These are phyloP conservation scores for Vigna nakashimae DNA, from an alignment of 306 rosid genomes.

Conservation along the genomic window DNA sequence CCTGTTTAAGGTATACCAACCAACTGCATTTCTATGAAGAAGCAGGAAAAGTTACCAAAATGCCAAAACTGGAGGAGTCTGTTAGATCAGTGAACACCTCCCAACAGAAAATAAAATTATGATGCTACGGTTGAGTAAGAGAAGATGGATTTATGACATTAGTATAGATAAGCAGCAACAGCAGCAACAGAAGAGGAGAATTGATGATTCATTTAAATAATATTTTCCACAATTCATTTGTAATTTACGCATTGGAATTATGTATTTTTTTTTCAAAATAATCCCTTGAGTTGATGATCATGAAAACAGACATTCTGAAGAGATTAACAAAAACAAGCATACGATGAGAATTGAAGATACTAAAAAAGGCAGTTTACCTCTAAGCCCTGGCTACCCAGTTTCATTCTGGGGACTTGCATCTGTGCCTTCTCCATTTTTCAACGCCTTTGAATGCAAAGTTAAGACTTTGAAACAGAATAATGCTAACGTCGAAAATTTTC, in stretches of 20 bases:
- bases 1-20: background rate
- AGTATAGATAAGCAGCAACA: too few relatives aligned
- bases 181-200: background rate
- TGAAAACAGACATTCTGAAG: background rate
- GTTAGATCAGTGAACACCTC: background rate
- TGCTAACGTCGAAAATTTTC: background rate
- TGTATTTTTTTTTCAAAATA: background rate
- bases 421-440: conserved; percentile 53
- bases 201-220: conserved; percentile 12
- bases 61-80: background rate
- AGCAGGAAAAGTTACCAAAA: background rate
- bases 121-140: background rate
- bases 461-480: conserved; percentile 20
- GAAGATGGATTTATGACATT: too few relatives aligned
- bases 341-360: background rate
- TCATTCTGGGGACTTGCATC: conserved; percentile 63
- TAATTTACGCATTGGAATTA: background rate
- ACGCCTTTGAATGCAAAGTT: conserved; percentile 11
- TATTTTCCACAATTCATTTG: conserved; percentile 22
- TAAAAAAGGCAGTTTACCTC: conserved; percentile 51
- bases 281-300: conserved; percentile 10
- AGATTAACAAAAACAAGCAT: background rate
- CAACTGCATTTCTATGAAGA: conserved; percentile 2
- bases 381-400: conserved; percentile 79
- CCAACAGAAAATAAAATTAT: background rate